phyloP scores from a whole-genome alignment of 495 filamentous ascomycete genomes.

The Hypoxylon rickii region DNA sequence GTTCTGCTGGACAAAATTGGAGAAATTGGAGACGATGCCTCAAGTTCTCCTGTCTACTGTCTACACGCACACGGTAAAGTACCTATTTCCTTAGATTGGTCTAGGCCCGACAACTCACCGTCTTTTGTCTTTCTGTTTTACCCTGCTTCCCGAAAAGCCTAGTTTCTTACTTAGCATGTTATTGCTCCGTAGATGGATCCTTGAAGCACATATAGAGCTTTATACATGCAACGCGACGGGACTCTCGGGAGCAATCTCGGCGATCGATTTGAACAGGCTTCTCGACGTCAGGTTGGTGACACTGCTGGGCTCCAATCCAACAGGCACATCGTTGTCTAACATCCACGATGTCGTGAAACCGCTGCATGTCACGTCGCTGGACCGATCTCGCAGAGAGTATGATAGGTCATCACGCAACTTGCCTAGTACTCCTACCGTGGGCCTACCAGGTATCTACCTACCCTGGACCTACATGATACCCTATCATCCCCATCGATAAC shows the following conservation, averaged over 20 bases:
- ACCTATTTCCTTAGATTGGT: slow-evolving; percentile 19
- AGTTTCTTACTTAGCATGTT: slow-evolving; percentile 12
- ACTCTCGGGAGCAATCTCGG: slow-evolving; percentile 33
- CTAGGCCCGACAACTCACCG: slow-evolving; percentile 28
- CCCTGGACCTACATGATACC: too few relatives aligned
- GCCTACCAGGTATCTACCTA: too few relatives aligned
- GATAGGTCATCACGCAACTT: slow-evolving; percentile 25
- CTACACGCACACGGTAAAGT: slow-evolving; percentile 8
- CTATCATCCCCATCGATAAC: too few relatives aligned
- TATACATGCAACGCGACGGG: slow-evolving; percentile 26
- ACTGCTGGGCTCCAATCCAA: slow-evolving; percentile 5
- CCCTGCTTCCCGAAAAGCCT: slow-evolving; percentile 23
- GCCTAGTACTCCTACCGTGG: too few relatives aligned
- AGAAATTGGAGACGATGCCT: slow-evolving; percentile 34
- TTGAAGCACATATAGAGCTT: slow-evolving; percentile 14
- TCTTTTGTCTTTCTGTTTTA: slow-evolving; percentile 21
- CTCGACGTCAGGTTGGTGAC: slow-evolving; percentile 20
- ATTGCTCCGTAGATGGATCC: slow-evolving; percentile 20
- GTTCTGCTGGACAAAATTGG: slow-evolving; percentile 33
- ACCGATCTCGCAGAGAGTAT: slow-evolving; percentile 35
- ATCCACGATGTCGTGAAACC: slow-evolving; percentile 19
- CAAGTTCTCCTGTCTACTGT: background rate
- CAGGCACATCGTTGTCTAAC: slow-evolving; percentile 11
- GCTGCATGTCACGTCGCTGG: slow-evolving; percentile 24
- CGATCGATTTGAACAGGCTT: slow-evolving; percentile 24